Percentiles rank a stretch among this genome's conserved stretches.
Conservation (phyloP, 2,329 filamentous ascomycete species). For the Claviceps sp. region DNA sequence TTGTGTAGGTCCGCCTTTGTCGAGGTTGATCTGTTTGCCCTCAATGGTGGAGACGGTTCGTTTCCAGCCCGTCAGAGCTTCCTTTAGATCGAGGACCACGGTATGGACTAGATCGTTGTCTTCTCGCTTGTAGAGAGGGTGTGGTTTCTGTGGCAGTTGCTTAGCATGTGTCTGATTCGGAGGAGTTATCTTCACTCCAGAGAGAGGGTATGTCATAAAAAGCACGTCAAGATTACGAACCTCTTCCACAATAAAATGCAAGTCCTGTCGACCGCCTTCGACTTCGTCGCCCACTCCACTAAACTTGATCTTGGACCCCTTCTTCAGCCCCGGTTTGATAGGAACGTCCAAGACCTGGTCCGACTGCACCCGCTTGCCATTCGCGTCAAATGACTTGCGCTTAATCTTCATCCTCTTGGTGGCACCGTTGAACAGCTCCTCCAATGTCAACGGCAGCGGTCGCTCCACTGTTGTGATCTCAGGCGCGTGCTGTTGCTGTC, state of each 20-base stretch:
- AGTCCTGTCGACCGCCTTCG: conserved; percentile 86
- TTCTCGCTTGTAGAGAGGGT: conserved; percentile 72
- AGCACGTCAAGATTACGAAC: conserved; percentile 34
- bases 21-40: conserved; percentile 67
- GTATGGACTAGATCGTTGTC: conserved; percentile 75
- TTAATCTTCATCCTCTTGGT: conserved; percentile 99
- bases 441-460: conserved; percentile 64
- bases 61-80: conserved; percentile 88
- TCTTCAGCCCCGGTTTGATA: conserved; percentile 91
- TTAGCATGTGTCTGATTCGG: conserved; percentile 3
- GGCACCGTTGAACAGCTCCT: conserved; percentile 76
- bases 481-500: conserved; percentile 39
- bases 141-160: conserved; percentile 53
- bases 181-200: too few species aligned
- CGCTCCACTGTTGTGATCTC: conserved; percentile 88
- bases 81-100: conserved; percentile 77
- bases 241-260: conserved; percentile 92
- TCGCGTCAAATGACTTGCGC: conserved; percentile 82
- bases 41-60: conserved; percentile 90
- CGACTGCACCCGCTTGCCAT: conserved; percentile 70
- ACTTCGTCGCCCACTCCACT: conserved; percentile 96
- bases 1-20: conserved; percentile 72
- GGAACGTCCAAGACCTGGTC: conserved; percentile 89
- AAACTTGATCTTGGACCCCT: conserved; percentile 97
- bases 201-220: too few species aligned